phyloP scores from a whole-genome alignment of 179 eudicot genomes.

The Dionaea muscipula region DNA sequence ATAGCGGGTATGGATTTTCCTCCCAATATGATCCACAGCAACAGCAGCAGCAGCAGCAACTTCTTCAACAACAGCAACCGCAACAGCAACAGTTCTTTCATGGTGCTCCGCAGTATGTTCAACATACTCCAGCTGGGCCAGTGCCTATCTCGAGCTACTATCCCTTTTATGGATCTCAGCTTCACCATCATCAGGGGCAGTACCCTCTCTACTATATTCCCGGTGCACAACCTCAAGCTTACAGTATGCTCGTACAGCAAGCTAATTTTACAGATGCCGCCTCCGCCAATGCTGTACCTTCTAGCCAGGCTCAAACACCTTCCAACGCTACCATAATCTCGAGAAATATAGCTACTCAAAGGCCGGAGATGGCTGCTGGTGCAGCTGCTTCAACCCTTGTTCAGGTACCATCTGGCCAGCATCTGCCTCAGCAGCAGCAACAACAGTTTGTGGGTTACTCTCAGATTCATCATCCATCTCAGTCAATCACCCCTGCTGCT shows the following conservation, averaged over 20 bases:
- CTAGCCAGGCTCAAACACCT: constrained; percentile 36
- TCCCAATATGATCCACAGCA: constrained; percentile 41
- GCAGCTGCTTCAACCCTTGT: constrained; percentile 28
- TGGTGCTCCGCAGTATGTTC: constrained; percentile 55
- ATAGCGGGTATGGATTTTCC: constrained; percentile 37
- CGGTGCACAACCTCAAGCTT: constrained; percentile 62
- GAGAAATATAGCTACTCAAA: constrained; percentile 28
- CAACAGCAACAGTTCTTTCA: constrained; percentile 54
- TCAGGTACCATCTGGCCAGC: constrained; percentile 40
- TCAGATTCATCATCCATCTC: constrained; percentile 61
- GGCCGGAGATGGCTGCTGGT: constrained; percentile 33
- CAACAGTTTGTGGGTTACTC: constrained; percentile 48
- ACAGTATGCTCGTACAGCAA: constrained; percentile 47
- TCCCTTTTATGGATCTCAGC: constrained; percentile 51
- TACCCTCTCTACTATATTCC: constrained; percentile 44
- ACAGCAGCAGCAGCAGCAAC: constrained; percentile 21
- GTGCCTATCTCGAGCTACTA: constrained; percentile 32
- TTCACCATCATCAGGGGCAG: constrained; percentile 27
- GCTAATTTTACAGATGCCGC: constrained; percentile 48
- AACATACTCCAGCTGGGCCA: constrained; percentile 38
- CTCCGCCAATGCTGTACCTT: constrained; percentile 22
- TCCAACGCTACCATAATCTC: constrained; percentile 19
- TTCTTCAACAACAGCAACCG: constrained; percentile 16
- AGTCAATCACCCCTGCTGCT: constrained; percentile 40
- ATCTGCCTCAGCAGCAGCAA: constrained; percentile 26